Percentiles rank a stretch among this genome's conserved stretches.
These are phyloP conservation scores for Bertia moriformis DNA, from an alignment of 2,329 filamentous ascomycete species.

Conservation along the genomic window DNA sequence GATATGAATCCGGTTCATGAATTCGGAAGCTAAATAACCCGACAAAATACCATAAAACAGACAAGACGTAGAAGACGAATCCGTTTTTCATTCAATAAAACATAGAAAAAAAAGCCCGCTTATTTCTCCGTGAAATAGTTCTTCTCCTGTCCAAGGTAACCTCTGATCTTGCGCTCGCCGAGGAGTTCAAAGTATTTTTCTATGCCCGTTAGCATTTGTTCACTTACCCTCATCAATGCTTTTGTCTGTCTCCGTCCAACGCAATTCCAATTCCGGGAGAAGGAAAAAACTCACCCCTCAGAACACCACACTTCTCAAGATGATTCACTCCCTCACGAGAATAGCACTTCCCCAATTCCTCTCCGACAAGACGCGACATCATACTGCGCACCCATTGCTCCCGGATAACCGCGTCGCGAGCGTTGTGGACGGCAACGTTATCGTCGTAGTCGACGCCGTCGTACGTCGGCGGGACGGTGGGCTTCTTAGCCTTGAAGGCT, in stretches of 20 bases:
- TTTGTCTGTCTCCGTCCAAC: neutral
- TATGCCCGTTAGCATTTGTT: constrained; percentile 15
- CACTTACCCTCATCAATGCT: neutral
- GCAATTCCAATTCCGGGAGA: neutral
- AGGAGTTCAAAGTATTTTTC: constrained; percentile 52
- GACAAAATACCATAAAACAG: no score
- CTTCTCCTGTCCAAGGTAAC: constrained; percentile 49
- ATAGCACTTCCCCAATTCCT: constrained; percentile 57
- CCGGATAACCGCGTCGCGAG: constrained; percentile 49
- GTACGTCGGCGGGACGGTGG: constrained; percentile 49
- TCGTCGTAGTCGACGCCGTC: constrained; percentile 54
- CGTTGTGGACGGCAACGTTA: constrained; percentile 45
- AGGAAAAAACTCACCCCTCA: constrained; percentile 37
- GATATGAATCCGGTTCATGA: no score
- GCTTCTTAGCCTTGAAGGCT: constrained; percentile 49
- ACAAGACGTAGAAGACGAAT: no score
- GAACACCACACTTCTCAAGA: constrained; percentile 50
- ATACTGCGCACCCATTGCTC: constrained; percentile 58
- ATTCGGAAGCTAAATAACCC: no score
- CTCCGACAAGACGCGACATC: constrained; percentile 51
- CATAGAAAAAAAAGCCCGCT: no score
- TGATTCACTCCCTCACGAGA: constrained; percentile 50
- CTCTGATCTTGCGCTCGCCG: constrained; percentile 46
- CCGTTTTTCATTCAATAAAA: no score
- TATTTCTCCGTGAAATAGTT: constrained; percentile 40